phyloP scores from a whole-genome alignment of 768 basidiomycete species.

The Tulasnella sp. region DNA sequence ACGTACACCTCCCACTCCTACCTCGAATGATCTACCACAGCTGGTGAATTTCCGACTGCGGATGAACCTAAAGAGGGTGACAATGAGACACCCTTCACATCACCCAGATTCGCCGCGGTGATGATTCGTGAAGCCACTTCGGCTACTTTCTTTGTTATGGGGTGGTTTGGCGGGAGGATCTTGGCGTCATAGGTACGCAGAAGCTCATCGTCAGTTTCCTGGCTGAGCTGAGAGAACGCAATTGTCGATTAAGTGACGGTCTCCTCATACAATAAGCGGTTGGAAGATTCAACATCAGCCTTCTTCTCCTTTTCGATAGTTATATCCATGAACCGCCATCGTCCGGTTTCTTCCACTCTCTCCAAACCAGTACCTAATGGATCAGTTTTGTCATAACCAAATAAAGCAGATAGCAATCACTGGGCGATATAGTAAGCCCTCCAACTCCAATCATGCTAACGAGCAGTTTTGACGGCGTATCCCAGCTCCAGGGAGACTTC shows the following conservation, averaged over 20 bases:
- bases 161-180: constrained; percentile 59
- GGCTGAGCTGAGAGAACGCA: constrained; percentile 34
- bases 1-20: constrained; percentile 63
- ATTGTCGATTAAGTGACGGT: background rate
- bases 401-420: background rate
- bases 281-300: constrained; percentile 32
- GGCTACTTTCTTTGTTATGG: constrained; percentile 54
- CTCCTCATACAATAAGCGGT: background rate
- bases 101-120: constrained; percentile 59
- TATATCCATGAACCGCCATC: constrained; percentile 83
- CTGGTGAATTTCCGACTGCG: background rate
- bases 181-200: constrained; percentile 40
- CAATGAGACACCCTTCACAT: constrained; percentile 35
- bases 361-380: constrained; percentile 48
- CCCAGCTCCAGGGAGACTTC: constrained; percentile 2
- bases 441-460: background rate
- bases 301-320: constrained; percentile 45
- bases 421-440: constrained; percentile 15
- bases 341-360: constrained; percentile 73
- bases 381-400: background rate
- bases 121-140: constrained; percentile 60
- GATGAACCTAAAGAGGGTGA: constrained; percentile 21
- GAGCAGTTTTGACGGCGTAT: constrained; percentile 4
- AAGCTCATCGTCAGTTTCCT: constrained; percentile 34
- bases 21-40: constrained; percentile 27